A percentile compares a stretch with the other conserved stretches of the same genome.
phyloP scores from a whole-genome alignment of 345 rosid genomes.

The Brassica juncea region DNA sequence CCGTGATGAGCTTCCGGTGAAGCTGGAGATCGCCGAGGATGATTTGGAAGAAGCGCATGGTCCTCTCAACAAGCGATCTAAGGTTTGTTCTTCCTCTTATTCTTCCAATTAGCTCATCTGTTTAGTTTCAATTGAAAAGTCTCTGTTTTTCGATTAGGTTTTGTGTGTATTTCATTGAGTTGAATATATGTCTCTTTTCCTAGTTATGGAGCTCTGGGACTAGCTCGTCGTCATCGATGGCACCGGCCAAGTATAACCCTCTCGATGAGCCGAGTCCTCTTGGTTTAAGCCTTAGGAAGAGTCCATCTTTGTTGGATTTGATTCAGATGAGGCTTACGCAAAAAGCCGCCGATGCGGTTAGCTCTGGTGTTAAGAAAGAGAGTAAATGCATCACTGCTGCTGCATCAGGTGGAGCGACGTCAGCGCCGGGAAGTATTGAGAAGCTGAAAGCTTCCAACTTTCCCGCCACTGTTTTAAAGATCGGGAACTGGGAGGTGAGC shows the following conservation, averaged over 20 bases:
- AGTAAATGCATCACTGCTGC: conserved; percentile 34
- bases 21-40: conserved; percentile 79
- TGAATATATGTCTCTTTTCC: neutral
- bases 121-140: neutral
- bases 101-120: conserved; percentile 40
- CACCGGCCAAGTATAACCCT: conserved; percentile 72
- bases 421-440: conserved; percentile 46
- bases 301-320: conserved; percentile 92
- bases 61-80: conserved; percentile 75
- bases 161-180: neutral
- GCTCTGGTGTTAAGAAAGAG: conserved; percentile 55
- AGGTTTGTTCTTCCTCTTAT: conserved; percentile 46
- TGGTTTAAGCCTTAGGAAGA: conserved; percentile 88
- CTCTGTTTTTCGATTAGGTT: neutral
- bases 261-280: conserved; percentile 97
- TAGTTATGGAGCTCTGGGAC: conserved; percentile 50
- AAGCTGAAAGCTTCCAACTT: conserved; percentile 97
- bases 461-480: conserved; percentile 78
- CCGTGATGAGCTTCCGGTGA: conserved; percentile 66
- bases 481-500: conserved; percentile 93
- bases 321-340: conserved; percentile 89
- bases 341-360: conserved; percentile 8
- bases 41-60: conserved; percentile 67
- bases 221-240: conserved; percentile 45
- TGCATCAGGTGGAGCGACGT: conserved; percentile 25